A percentile compares a stretch with the other conserved stretches of the same genome.
phyloP scores from a whole-genome alignment of 352 stramenopile genomes.

The Phytophthora chlamydospora region DNA sequence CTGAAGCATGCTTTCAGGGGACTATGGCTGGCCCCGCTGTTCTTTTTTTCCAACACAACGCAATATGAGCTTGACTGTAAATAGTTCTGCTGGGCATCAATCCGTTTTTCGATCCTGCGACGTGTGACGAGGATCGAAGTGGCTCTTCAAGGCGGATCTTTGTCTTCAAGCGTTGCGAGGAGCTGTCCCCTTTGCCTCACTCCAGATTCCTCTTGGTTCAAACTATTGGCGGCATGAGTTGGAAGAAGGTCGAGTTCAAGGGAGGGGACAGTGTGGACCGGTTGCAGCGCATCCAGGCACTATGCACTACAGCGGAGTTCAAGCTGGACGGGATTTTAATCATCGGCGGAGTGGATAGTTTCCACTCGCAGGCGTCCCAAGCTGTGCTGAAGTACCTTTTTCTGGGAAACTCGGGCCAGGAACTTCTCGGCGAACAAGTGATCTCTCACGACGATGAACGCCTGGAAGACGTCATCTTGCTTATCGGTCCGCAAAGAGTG shows the following conservation, averaged over 20 bases:
- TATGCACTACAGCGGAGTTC: constrained; percentile 37
- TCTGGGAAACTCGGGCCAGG: constrained; percentile 67
- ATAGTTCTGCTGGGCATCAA: neutral
- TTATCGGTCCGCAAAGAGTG: constrained; percentile 48
- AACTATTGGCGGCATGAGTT: constrained; percentile 38
- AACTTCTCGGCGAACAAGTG: constrained; percentile 77
- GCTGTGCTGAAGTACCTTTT: constrained; percentile 82
- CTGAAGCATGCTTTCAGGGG: too few species aligned
- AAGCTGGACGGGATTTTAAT: constrained; percentile 64
- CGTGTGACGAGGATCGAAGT: constrained; percentile 7
- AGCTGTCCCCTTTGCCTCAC: neutral
- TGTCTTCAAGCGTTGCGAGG: constrained; percentile 16
- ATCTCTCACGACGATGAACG: constrained; percentile 69
- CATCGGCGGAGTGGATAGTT: constrained; percentile 74
- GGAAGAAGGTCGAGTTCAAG: constrained; percentile 61
- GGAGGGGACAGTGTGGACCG: constrained; percentile 64
- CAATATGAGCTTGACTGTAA: too few species aligned
- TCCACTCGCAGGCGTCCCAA: constrained; percentile 64
- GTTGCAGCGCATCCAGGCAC: constrained; percentile 52
- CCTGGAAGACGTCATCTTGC: constrained; percentile 72
- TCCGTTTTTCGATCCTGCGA: constrained; percentile 20
- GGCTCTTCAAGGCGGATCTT: constrained; percentile 31
- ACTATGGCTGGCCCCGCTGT: too few species aligned
- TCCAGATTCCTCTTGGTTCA: constrained; percentile 1
- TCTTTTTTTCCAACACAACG: too few species aligned